Evolutionary conservation across 495 filamentous ascomycete genomes (phyloP), one percentile per base, ranked within the genome.

Genomic region (Hyaloscypha hepaticicola): DNA sequence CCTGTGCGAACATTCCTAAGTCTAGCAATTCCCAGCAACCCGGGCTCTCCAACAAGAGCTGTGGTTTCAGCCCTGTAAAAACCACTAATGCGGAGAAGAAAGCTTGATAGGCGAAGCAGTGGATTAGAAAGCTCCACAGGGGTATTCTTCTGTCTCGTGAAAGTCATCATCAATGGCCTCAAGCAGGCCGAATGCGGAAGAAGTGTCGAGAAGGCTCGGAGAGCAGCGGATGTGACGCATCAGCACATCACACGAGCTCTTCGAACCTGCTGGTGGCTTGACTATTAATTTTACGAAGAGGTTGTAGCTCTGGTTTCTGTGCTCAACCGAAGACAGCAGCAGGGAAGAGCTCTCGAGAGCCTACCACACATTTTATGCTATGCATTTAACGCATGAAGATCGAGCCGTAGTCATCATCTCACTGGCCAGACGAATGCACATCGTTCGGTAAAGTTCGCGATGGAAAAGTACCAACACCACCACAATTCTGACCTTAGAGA

Each of bases 381-480:
- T 66, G 64, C 64, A 66, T 66, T 27, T 31, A 66, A 56, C 34
- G 64, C 64, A 66, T 66, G 57, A 66, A 19, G 31, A 45, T 60
- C 50, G 51, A 22, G 41, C 45, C 52, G 14, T 21, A 26, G 28
- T 3, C 7, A n/a, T 12, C 8, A 31, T 5, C 51, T 66, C 25
- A 52, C 33, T 66, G 52, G 64, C 19, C 7, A 33, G 31, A 22
- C 19, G 0, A 21, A 27, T 24, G 19, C 31, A 58, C 27, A 48
- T 50, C 58, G 26, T 66, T 61, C 57, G 58, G 34, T 22, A 26
- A 29, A 58, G 41, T 49, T 51, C 45, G 7, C 38, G 31, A 3
- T 3, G 25, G 22, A 53, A 19, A 53, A 53, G 25, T 27, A 53
- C n/a, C n/a, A 53, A 8, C n/a, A 53, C 50, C 50, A 53, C 22